These are phyloP conservation scores for Cytospora piceicola DNA, from an alignment of 2,329 filamentous ascomycete genomes.

Conservation along the genomic window DNA sequence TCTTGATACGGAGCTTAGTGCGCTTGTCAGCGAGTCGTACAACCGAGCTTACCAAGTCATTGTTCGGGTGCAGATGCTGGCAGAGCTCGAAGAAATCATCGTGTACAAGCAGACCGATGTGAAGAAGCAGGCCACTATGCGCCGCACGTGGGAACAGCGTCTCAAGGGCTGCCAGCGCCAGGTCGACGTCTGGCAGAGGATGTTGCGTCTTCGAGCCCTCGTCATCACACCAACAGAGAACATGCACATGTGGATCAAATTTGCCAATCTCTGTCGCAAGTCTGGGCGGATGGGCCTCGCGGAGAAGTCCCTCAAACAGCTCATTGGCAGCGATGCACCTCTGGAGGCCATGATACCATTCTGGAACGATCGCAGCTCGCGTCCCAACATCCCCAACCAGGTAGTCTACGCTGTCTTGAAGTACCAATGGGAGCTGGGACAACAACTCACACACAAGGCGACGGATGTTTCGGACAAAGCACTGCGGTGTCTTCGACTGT, in stretches of 20 bases:
- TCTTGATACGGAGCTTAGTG: slow-evolving; percentile 92
- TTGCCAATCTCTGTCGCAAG: slow-evolving; percentile 96
- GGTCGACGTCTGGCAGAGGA: slow-evolving; percentile 97
- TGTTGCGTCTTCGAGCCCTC: slow-evolving; percentile 91
- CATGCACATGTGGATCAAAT: slow-evolving; percentile 99
- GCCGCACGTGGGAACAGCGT: slow-evolving; percentile 92
- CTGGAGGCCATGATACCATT: slow-evolving; percentile 65
- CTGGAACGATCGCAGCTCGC: slow-evolving; percentile 52
- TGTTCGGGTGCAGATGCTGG: slow-evolving; percentile 97
- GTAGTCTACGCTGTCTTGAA: slow-evolving; percentile 97
- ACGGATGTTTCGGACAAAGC: slow-evolving; percentile 57
- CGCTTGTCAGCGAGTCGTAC: slow-evolving; percentile 96
- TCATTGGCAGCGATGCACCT: slow-evolving; percentile 74
- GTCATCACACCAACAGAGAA: slow-evolving; percentile 93
- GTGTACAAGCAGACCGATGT: slow-evolving; percentile 93
- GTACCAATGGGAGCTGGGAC: slow-evolving; percentile 89
- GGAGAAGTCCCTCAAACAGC: slow-evolving; percentile 88
- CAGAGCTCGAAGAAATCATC: slow-evolving; percentile 97
- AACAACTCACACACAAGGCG: slow-evolving; percentile 53
- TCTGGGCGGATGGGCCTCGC: slow-evolving; percentile 92
- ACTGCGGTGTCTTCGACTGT: slow-evolving; percentile 61
- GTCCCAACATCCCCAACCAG: slow-evolving; percentile 65
- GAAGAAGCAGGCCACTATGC: slow-evolving; percentile 88
- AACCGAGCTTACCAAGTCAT: slow-evolving; percentile 98
- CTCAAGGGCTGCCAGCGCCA: slow-evolving; percentile 95